These are phyloP conservation scores for Jatropha multifida DNA, from an alignment of 441 rosid genomes.

Conservation along the genomic window DNA sequence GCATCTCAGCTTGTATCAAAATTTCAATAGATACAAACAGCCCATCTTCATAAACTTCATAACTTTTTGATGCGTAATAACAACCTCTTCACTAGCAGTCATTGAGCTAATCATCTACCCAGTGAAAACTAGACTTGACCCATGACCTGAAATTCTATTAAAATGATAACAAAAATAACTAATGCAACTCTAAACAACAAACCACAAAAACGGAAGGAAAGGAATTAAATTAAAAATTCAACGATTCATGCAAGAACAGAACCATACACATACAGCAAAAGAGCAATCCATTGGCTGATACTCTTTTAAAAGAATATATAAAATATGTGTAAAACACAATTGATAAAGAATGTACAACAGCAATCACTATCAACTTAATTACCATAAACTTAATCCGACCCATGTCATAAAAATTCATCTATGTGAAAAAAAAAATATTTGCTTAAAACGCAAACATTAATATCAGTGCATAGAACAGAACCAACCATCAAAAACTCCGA, in stretches of 20 bases:
- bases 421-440: conserved; percentile 15
- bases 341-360: neutral
- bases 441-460: conserved; percentile 18
- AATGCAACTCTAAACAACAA: neutral
- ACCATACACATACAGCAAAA: neutral
- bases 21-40: neutral
- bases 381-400: conserved; percentile 26
- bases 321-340: neutral
- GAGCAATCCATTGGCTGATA: neutral
- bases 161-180: conserved; percentile 14
- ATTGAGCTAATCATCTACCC: neutral
- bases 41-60: neutral
- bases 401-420: conserved; percentile 22
- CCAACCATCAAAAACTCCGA: neutral
- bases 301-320: neutral
- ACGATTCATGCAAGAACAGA: conserved; percentile 17
- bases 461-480: conserved; percentile 8
- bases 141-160: conserved; percentile 11
- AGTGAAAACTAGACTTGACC: conserved; percentile 1
- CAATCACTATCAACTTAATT: conserved; percentile 27
- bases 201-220: neutral
- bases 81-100: neutral
- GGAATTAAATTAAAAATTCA: neutral
- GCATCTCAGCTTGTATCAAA: no score
- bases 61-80: neutral